Evolutionary conservation across 1,139 yeast genomes (phyloP), one percentile per base, ranked within the genome.

Genomic region (Yamadazyma blattariae): DNA sequence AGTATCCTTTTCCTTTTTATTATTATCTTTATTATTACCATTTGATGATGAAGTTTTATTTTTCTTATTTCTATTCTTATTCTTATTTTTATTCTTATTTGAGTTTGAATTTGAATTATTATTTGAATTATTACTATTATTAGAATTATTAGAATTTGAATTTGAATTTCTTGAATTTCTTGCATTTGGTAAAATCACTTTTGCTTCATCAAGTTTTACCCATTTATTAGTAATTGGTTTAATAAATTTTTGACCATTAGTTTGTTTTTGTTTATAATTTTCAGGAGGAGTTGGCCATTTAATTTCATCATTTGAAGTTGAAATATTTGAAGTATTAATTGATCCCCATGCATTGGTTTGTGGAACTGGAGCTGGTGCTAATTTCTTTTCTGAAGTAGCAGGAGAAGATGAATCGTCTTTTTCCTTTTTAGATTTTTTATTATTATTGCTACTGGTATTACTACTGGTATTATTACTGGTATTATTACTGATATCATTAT

Each of bases 131-230:
- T 34, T 34, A 21, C 26, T 32, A 17, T 17, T 17, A 17, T 17
- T 17, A 5, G 19, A 17, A 7, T 17, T 17, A 5, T 5, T 5
- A 17, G 5, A 5, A 17, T 17, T 17, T 17, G 19, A 17, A 17
- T 17, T 17, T 9, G 36, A 14, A 14, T 35, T 37, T 23, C 25
- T 29, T 14, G 27, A 20, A 29, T 29, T 34, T 40, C 47, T 45
- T 11, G 65, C 52, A 42, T 56, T 62, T 27, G 79, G 69, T 41
- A 76, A 67, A 34, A 76, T 78, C 36, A 84, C 82, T 44, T 82
- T 77, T 21, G 92, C 94, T 35, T 78, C 76, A 36, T 78, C 76
- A 55, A 82, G 80, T n/a, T 95, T 95, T 30, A 86, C 84, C 95
- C 95, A 88, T 60, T 87, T 87, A 51, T 83, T 89, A 46, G 81